Evolutionary conservation across 495 filamentous ascomycete species (phyloP).

Genomic region (Lasiosphaeria miniovina): DNA sequence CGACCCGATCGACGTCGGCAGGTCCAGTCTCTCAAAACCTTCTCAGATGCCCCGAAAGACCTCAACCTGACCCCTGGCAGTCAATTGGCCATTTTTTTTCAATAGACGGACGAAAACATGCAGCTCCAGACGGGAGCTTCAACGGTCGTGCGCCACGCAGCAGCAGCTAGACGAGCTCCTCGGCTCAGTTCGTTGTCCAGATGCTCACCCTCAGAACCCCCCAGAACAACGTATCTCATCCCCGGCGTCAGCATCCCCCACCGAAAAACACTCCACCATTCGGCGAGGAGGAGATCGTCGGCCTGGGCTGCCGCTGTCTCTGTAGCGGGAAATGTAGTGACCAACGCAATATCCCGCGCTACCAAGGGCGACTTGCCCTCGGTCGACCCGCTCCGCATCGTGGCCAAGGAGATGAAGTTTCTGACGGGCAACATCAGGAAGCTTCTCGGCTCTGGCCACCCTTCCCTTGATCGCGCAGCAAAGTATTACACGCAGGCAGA

Average conservation of each 20-base stretch:
- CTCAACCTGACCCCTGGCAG: conserved; percentile 17
- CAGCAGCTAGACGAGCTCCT: conserved; percentile 20
- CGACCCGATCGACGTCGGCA: conserved; percentile 4
- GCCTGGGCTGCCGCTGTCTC: conserved; percentile 63
- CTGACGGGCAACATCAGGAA: conserved; percentile 84
- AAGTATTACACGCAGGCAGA: conserved; percentile 98
- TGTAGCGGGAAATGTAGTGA: conserved; percentile 73
- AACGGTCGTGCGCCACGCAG: conserved; percentile 29
- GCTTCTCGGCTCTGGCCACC: conserved; percentile 86
- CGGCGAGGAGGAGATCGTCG: conserved; percentile 36
- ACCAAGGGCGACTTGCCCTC: conserved; percentile 52
- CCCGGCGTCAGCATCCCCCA: conserved; percentile 30
- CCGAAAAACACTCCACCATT: conserved; percentile 38
- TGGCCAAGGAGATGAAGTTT: conserved; percentile 94
- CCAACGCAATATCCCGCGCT: conserved; percentile 61
- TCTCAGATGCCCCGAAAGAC: conserved; percentile 22
- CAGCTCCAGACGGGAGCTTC: conserved; percentile 41
- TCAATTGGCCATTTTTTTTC: conserved; percentile 27
- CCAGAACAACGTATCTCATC: conserved; percentile 27
- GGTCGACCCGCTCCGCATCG: conserved; percentile 73
- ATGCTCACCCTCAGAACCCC: conserved; percentile 35
- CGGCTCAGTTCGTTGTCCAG: conserved; percentile 5
- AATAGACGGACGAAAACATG: conserved; percentile 30
- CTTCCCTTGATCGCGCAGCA: conserved; percentile 86
- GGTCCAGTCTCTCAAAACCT: neutral